Conservation (phyloP, 495 filamentous ascomycete genomes). For the Aspergillus bertholletiae region DNA sequence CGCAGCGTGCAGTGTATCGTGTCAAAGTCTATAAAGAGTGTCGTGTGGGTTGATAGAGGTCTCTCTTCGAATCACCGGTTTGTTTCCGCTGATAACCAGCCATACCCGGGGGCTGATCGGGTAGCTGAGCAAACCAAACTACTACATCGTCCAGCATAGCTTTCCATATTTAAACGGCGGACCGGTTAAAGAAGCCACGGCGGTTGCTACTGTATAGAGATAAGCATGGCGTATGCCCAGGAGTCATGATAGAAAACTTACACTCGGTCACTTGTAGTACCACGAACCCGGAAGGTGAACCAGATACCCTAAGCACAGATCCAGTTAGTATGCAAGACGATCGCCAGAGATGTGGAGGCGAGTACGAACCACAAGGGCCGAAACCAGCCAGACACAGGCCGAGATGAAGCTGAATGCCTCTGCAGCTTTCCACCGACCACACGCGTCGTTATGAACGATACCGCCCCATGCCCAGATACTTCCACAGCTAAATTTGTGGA, state of each 20-base stretch:
- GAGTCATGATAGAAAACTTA: slow-evolving; percentile 4
- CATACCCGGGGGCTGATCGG: neutral
- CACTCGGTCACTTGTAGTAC: slow-evolving; percentile 12
- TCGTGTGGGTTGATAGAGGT: neutral
- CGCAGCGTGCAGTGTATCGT: neutral
- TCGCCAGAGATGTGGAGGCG: neutral
- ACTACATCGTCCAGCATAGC: neutral
- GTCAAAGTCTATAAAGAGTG: neutral
- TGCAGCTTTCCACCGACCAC: slow-evolving; percentile 61
- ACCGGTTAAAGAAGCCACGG: slow-evolving; percentile 9
- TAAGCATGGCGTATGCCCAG: neutral
- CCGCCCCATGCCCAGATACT: slow-evolving; percentile 47
- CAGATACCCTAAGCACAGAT: slow-evolving; percentile 30
- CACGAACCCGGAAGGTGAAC: slow-evolving; percentile 38
- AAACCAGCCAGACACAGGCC: slow-evolving; percentile 64
- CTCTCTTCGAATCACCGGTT: neutral
- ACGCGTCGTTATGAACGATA: slow-evolving; percentile 38
- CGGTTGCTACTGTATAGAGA: neutral
- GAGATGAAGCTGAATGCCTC: slow-evolving; percentile 66
- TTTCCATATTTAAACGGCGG: slow-evolving; percentile 5
- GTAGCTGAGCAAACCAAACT: neutral
- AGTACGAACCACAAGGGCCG: slow-evolving; percentile 46
- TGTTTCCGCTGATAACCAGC: neutral
- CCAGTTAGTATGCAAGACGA: slow-evolving; percentile 1
- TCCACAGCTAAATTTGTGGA: slow-evolving; percentile 50